Evolutionary conservation across 352 stramenopile species (phyloP).

Genomic region (Phytophthora aleatoria): DNA sequence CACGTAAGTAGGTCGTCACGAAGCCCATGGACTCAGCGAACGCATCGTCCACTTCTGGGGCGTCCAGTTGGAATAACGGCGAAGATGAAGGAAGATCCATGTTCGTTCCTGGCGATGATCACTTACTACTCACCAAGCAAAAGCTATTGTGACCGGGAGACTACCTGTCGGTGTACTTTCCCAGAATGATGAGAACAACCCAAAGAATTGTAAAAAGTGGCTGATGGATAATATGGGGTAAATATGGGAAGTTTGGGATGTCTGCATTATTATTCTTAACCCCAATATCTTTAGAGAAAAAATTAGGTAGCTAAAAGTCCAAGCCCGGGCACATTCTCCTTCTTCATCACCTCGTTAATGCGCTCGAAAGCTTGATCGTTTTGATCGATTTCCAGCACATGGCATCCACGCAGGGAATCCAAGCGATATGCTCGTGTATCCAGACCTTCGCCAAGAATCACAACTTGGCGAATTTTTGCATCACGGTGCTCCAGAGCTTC

Average conservation of each 20-base stretch:
- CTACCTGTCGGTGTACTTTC: slow-evolving; percentile 27
- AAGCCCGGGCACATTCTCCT: slow-evolving; percentile 19
- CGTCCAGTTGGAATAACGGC: slow-evolving; percentile 17
- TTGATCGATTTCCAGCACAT: slow-evolving; percentile 46
- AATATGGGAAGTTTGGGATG: neutral
- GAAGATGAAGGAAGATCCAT: slow-evolving; percentile 23
- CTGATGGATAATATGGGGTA: neutral
- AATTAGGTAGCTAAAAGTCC: neutral
- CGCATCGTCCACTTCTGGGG: slow-evolving; percentile 18
- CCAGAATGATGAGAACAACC: slow-evolving; percentile 30
- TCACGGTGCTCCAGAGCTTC: slow-evolving; percentile 38
- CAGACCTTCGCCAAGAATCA: slow-evolving; percentile 48
- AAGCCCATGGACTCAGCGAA: slow-evolving; percentile 42
- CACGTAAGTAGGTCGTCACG: slow-evolving; percentile 41
- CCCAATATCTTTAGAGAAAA: neutral
- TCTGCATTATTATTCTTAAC: neutral
- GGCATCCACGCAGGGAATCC: slow-evolving; percentile 32
- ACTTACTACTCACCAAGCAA: neutral
- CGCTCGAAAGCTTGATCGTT: slow-evolving; percentile 30
- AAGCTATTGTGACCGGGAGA: slow-evolving; percentile 9
- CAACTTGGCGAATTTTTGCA: slow-evolving; percentile 36
- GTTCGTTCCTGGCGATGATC: neutral
- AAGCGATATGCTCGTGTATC: slow-evolving; percentile 52
- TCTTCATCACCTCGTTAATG: slow-evolving; percentile 27
- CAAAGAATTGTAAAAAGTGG: neutral